These are phyloP conservation scores for Metschnikowia borealis DNA, from an alignment of 805 yeast genomes.

Conservation along the genomic window DNA sequence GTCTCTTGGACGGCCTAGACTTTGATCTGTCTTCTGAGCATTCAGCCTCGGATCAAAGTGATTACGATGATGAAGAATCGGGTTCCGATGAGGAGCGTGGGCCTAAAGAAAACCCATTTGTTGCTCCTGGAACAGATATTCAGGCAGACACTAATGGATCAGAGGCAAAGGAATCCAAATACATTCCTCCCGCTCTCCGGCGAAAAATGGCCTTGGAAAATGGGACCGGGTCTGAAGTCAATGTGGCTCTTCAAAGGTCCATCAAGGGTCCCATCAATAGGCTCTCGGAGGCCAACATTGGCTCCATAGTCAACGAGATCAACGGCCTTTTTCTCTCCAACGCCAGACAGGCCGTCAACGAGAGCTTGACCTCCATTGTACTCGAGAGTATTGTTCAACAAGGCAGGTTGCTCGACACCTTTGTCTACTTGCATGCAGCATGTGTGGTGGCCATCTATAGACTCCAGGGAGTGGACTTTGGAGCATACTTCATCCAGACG, in stretches of 20 bases:
- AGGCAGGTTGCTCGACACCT: slow-evolving; percentile 69
- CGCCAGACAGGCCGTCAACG: slow-evolving; percentile 79
- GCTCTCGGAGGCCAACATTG: slow-evolving; percentile 82
- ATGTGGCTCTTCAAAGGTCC: slow-evolving; percentile 49
- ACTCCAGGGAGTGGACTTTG: slow-evolving; percentile 81
- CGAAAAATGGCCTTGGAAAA: slow-evolving; percentile 43
- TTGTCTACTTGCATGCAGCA: slow-evolving; percentile 75
- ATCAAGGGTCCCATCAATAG: slow-evolving; percentile 83
- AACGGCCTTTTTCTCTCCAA: slow-evolving; percentile 57
- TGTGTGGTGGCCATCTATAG: slow-evolving; percentile 71
- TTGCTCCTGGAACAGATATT: slow-evolving; percentile 16
- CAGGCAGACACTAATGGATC: slow-evolving; percentile 7
- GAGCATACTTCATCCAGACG: slow-evolving; percentile 78
- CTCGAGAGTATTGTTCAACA: slow-evolving; percentile 61
- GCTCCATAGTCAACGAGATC: slow-evolving; percentile 65
- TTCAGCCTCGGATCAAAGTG: slow-evolving; percentile 15
- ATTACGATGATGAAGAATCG: slow-evolving; percentile 1
- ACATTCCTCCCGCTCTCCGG: slow-evolving; percentile 87
- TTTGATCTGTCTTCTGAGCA: slow-evolving; percentile 36
- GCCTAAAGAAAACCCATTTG: slow-evolving; percentile 50
- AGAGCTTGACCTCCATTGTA: slow-evolving; percentile 58
- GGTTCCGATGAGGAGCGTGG: slow-evolving; percentile 21
- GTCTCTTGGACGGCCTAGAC: slow-evolving; percentile 75
- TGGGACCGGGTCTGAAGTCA: slow-evolving; percentile 34
- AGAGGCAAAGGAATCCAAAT: slow-evolving; percentile 27